Conservation (phyloP, 768 basidiomycete genomes). For the Mycena vulgaris region DNA sequence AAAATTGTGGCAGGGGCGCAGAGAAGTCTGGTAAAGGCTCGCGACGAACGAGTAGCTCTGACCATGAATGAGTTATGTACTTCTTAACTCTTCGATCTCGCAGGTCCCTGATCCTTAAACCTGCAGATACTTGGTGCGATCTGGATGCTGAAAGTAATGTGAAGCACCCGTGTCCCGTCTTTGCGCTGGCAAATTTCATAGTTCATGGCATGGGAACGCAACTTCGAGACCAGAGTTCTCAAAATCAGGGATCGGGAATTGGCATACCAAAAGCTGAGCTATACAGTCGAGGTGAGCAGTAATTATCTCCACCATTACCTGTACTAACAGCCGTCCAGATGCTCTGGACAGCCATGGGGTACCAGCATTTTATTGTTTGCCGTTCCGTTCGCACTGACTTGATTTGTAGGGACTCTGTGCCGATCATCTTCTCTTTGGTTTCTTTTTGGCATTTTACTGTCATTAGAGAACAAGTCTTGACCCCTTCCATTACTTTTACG, state of each 20-base stretch:
- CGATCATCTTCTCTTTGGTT: constrained; percentile 51
- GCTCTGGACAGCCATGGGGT: neutral
- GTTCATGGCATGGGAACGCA: neutral
- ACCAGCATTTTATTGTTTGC: neutral
- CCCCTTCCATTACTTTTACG: constrained; percentile 76
- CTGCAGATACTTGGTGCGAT: neutral
- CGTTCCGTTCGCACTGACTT: neutral
- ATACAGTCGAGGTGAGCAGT: constrained; percentile 78
- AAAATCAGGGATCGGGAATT: constrained; percentile 85
- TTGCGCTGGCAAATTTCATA: neutral
- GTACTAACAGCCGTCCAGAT: neutral
- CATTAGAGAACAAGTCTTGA: constrained; percentile 64
- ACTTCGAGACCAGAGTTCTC: constrained; percentile 82
- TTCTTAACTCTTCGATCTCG: neutral
- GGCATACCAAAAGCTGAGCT: constrained; percentile 87
- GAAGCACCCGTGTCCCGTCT: neutral
- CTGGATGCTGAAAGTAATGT: neutral
- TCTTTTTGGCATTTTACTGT: constrained; percentile 65
- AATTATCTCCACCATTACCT: neutral
- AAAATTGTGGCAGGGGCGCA: constrained; percentile 50
- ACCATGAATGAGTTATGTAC: neutral
- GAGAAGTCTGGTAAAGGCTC: neutral
- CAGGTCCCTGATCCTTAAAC: neutral
- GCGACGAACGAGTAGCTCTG: neutral
- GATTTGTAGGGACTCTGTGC: constrained; percentile 9